Conservation (phyloP, 2,329 filamentous ascomycete species). For the Pseudopithomyces maydicus region DNA sequence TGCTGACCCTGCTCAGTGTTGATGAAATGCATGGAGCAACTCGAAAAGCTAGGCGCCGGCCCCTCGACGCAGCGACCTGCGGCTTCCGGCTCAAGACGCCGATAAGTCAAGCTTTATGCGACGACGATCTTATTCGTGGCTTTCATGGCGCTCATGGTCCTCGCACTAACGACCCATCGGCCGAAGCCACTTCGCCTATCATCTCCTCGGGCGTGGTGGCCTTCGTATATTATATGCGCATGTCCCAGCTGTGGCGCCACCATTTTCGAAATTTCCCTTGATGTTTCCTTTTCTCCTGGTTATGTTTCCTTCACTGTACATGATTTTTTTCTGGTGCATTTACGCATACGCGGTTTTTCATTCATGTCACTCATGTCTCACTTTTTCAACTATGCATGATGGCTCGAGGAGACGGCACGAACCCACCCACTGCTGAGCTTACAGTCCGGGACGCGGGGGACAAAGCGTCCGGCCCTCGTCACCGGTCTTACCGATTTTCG, state of each 20-base stretch:
- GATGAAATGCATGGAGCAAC: constrained; percentile 58
- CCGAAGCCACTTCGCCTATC: constrained; percentile 16
- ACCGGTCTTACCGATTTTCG: constrained; percentile 15
- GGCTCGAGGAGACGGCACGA: neutral
- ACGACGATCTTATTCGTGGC: constrained; percentile 19
- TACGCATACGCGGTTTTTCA: constrained; percentile 15
- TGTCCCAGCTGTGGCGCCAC: constrained; percentile 12
- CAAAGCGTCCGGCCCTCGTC: constrained; percentile 22
- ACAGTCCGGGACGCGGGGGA: neutral
- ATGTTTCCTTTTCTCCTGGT: constrained; percentile 14
- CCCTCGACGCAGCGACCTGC: constrained; percentile 34
- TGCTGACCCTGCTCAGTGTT: constrained; percentile 50
- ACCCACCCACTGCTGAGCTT: neutral
- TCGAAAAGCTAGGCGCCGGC: constrained; percentile 49
- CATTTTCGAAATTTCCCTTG: neutral
- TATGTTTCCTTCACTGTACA: constrained; percentile 33
- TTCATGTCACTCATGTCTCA: constrained; percentile 13
- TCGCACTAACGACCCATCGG: constrained; percentile 19
- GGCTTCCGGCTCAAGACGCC: constrained; percentile 38
- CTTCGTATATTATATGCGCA: constrained; percentile 17
- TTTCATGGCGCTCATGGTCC: constrained; percentile 13
- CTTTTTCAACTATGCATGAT: neutral
- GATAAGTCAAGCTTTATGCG: constrained; percentile 25
- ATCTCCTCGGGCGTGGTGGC: constrained; percentile 7
- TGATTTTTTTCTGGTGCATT: constrained; percentile 26